These are phyloP conservation scores for Aspergillus bridgeri DNA, from an alignment of 495 filamentous ascomycete genomes.

Conservation along the genomic window DNA sequence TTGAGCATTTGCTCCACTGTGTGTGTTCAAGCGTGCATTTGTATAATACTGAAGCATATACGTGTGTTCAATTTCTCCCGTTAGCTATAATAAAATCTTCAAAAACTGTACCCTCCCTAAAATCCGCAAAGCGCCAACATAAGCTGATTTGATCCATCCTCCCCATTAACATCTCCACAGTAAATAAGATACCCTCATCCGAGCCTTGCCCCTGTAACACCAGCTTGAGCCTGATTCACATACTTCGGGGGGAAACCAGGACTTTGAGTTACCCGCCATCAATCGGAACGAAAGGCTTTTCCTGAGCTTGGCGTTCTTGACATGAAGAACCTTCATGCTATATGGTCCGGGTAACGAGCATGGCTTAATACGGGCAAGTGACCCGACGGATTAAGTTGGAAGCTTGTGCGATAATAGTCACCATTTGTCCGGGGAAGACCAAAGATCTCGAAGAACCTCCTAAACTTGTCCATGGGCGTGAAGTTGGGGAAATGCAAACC, in stretches of 20 bases:
- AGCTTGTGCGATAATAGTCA: conserved; percentile 29
- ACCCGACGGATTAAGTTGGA: conserved; percentile 17
- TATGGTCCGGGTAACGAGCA: conserved; percentile 29
- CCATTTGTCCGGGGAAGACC: conserved; percentile 38
- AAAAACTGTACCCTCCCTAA: not conserved
- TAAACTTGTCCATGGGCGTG: conserved; percentile 16
- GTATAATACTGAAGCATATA: not conserved
- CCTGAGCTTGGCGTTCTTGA: conserved; percentile 25
- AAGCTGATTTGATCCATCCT: conserved; percentile 30
- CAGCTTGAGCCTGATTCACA: conserved; percentile 29
- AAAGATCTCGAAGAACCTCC: conserved; percentile 23
- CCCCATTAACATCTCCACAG: conserved; percentile 46
- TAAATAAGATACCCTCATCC: conserved; percentile 41
- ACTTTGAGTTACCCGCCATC: conserved; percentile 16
- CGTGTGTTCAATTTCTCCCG: too few species aligned
- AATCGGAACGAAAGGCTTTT: conserved; percentile 32
- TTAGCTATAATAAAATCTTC: too few species aligned
- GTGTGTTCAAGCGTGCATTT: too few species aligned
- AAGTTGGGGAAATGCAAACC: conserved; percentile 30
- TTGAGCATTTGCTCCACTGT: too few species aligned
- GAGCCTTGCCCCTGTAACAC: conserved; percentile 31
- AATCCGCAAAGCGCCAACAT: conserved; percentile 30
- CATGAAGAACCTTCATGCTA: conserved; percentile 43
- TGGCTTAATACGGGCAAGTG: conserved; percentile 9
- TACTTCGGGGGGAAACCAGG: conserved; percentile 22